Conservation (phyloP, 257 asterid genomes). For the Rubia yunnanensis region DNA sequence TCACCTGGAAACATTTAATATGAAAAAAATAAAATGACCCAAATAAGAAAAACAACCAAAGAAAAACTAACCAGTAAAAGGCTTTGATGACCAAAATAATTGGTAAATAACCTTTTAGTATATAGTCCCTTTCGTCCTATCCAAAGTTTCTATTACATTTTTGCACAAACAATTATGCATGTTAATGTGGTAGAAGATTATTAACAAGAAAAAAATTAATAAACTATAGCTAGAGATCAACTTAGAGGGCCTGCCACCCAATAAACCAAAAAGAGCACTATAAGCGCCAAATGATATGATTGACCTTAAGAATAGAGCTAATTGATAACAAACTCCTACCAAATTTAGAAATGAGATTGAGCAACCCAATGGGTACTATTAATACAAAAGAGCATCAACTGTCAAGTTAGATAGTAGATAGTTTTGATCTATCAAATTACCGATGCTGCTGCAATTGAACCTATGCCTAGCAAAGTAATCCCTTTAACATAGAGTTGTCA, state of each 20-base stretch:
- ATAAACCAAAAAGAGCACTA: no score
- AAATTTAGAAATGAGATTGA: conserved; percentile 71
- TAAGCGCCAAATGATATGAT: no score
- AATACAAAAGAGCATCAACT: neutral
- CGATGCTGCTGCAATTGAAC: neutral
- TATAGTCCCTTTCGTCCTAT: no score
- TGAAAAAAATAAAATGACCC: neutral
- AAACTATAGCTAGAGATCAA: conserved; percentile 83
- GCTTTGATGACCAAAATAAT: conserved; percentile 1
- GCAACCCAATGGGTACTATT: conserved; percentile 62
- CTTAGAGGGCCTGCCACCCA: conserved; percentile 88
- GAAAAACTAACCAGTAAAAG: neutral
- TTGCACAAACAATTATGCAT: no score
- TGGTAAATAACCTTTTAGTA: conserved; percentile 57
- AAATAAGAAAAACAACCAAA: neutral
- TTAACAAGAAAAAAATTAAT: no score
- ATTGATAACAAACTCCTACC: conserved; percentile 87
- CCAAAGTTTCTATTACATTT: no score
- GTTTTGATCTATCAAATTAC: neutral
- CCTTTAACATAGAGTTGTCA: no score
- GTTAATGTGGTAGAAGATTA: no score
- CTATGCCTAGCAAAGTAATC: no score
- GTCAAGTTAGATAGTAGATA: conserved; percentile 1
- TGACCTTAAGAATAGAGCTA: conserved; percentile 78
- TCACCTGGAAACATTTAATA: conserved; percentile 35